phyloP scores from a whole-genome alignment of 2,329 filamentous ascomycete species.

The Teratosphaeria viscida region DNA sequence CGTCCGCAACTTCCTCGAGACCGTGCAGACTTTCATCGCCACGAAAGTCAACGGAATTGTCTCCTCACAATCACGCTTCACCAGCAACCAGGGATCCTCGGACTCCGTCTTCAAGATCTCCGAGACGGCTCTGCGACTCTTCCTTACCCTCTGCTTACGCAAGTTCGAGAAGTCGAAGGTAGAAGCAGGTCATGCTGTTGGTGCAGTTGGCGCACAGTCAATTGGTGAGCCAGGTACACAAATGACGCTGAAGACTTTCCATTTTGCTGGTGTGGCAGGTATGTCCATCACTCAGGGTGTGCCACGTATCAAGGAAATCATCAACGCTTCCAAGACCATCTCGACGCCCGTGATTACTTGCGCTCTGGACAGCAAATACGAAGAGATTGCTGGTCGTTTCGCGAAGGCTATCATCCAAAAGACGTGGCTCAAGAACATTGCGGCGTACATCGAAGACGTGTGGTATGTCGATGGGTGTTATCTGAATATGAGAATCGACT shows the following conservation, averaged over 20 bases:
- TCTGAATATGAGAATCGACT: conserved; percentile 73
- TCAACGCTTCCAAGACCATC: conserved; percentile 91
- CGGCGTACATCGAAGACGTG: conserved; percentile 74
- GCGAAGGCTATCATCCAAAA: conserved; percentile 94
- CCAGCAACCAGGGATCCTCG: conserved; percentile 1
- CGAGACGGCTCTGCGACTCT: conserved; percentile 48
- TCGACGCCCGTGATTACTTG: conserved; percentile 91
- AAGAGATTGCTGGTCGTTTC: conserved; percentile 71
- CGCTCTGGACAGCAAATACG: conserved; percentile 63
- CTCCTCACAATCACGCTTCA: conserved; percentile 15
- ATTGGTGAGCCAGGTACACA: conserved; percentile 98
- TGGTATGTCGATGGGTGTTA: conserved; percentile 71
- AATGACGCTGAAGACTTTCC: conserved; percentile 99
- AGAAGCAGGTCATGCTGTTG: conserved; percentile 90
- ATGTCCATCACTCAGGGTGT: conserved; percentile 99
- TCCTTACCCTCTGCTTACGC: conserved; percentile 70
- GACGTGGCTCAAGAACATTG: conserved; percentile 74
- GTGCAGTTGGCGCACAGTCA: conserved; percentile 90
- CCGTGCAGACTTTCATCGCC: conserved; percentile 60
- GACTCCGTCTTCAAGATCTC: conserved; percentile 78
- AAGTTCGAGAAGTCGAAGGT: conserved; percentile 89
- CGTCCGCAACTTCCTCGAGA: conserved; percentile 68
- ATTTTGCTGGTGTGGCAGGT: conserved; percentile 98
- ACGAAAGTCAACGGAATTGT: conserved; percentile 20
- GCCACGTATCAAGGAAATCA: conserved; percentile 99